Evolutionary conservation across 2,329 filamentous ascomycete genomes (phyloP).

Genomic region (Cladosporium phlei): DNA sequence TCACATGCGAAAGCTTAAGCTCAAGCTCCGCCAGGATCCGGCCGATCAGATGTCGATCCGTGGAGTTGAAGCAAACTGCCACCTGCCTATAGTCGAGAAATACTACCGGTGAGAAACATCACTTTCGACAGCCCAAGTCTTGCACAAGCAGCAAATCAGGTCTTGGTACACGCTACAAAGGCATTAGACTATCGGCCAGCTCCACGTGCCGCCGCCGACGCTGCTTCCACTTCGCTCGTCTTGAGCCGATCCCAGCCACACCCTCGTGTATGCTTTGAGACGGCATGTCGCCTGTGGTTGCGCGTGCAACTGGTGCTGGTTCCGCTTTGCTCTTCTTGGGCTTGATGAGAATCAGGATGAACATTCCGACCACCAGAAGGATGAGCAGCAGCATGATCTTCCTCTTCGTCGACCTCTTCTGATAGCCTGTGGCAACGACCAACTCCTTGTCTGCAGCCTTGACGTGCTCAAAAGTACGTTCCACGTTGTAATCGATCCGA

Average conservation of each 20-base stretch:
- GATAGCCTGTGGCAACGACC: slow-evolving; percentile 80
- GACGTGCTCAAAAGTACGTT: slow-evolving; percentile 88
- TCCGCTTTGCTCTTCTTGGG: slow-evolving; percentile 51
- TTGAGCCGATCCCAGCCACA: slow-evolving; percentile 4
- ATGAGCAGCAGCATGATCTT: slow-evolving; percentile 89
- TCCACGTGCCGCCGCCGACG: slow-evolving; percentile 17
- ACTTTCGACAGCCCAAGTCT: no score
- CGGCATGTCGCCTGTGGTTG: not conserved
- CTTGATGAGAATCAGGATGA: slow-evolving; percentile 79
- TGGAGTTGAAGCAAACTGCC: no score
- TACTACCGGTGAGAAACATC: no score
- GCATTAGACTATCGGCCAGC: not conserved
- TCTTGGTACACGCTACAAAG: slow-evolving; percentile 7
- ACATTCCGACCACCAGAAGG: slow-evolving; percentile 76
- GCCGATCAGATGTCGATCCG: slow-evolving; percentile 10
- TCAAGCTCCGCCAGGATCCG: slow-evolving; percentile 10
- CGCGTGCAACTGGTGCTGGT: not conserved
- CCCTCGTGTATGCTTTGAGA: not conserved
- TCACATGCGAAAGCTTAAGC: slow-evolving; percentile 1
- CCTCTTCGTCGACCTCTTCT: slow-evolving; percentile 80
- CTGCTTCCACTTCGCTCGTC: slow-evolving; percentile 22
- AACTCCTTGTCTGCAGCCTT: slow-evolving; percentile 91
- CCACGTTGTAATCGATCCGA: slow-evolving; percentile 76
- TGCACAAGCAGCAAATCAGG: not conserved
- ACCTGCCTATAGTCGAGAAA: no score